phyloP scores from a whole-genome alignment of 2,329 filamentous ascomycete genomes.

The Microsporum audouinii region DNA sequence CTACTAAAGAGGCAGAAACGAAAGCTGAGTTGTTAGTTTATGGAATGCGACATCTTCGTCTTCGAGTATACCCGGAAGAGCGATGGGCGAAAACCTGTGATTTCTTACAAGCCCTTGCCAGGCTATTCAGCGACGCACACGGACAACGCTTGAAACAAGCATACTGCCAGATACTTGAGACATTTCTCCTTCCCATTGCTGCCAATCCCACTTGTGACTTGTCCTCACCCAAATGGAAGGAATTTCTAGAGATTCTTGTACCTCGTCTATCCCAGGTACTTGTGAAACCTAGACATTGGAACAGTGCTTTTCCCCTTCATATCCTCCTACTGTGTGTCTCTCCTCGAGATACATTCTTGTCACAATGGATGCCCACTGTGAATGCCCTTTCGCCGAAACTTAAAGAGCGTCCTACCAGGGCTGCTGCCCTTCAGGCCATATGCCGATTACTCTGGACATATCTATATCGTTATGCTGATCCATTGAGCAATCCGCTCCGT shows the following conservation, averaged over 20 bases:
- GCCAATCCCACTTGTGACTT: conserved; percentile 68
- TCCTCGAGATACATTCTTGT: conserved; percentile 66
- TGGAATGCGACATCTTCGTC: conserved; percentile 79
- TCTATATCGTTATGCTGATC: conserved; percentile 71
- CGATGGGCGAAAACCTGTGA: conserved; percentile 80
- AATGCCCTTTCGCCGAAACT: conserved; percentile 66
- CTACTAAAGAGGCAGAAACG: conserved; percentile 55
- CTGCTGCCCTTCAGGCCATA: conserved; percentile 74
- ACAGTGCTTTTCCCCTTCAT: conserved; percentile 74
- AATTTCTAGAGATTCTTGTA: conserved; percentile 68
- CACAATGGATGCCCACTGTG: conserved; percentile 77
- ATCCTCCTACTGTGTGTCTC: conserved; percentile 81
- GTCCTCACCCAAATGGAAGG: conserved; percentile 70
- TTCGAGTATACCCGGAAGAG: conserved; percentile 61
- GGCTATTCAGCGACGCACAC: conserved; percentile 72
- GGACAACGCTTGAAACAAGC: conserved; percentile 84
- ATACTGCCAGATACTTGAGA: conserved; percentile 85
- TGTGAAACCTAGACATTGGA: conserved; percentile 85
- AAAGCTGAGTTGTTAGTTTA: conserved; percentile 78
- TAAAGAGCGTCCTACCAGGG: conserved; percentile 69
- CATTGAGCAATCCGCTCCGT: conserved; percentile 52
- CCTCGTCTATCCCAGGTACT: conserved; percentile 74
- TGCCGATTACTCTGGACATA: conserved; percentile 91
- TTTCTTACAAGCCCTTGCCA: conserved; percentile 70
- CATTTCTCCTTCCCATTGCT: conserved; percentile 74